These are phyloP conservation scores for Monosporozyma aquatica DNA, from an alignment of 805 yeast species.

Conservation along the genomic window DNA sequence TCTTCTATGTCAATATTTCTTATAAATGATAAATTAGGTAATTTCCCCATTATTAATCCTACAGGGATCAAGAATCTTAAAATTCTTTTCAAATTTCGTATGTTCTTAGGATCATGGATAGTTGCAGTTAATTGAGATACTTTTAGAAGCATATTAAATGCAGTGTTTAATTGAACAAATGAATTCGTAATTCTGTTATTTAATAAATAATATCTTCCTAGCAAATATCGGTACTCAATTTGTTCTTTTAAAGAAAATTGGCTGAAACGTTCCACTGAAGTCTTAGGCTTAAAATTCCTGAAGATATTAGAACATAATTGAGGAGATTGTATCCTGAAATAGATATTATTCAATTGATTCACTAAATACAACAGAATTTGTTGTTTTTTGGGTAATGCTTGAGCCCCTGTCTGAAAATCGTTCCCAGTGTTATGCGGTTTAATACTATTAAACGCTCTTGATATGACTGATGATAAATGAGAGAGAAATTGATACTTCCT, in stretches of 20 bases:
- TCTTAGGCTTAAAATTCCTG: constrained; percentile 44
- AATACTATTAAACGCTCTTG: constrained; percentile 53
- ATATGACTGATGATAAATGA: constrained; percentile 43
- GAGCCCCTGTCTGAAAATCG: constrained; percentile 3
- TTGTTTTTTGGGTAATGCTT: constrained; percentile 31
- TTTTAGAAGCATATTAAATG: constrained; percentile 32
- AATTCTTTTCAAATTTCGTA: constrained; percentile 31
- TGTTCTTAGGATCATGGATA: constrained; percentile 14
- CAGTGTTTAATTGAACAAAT: constrained; percentile 47
- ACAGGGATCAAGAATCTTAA: constrained; percentile 44
- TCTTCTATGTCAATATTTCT: constrained; percentile 12
- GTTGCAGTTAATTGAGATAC: background rate
- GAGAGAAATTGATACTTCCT: constrained; percentile 34
- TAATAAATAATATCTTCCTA: constrained; percentile 47
- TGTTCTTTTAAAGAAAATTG: constrained; percentile 39
- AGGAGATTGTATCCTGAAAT: constrained; percentile 37
- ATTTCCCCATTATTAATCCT: constrained; percentile 45
- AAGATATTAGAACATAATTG: constrained; percentile 30
- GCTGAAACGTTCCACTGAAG: constrained; percentile 41
- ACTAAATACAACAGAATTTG: constrained; percentile 46
- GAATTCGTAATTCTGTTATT: constrained; percentile 45
- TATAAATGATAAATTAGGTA: constrained; percentile 34
- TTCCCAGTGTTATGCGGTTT: constrained; percentile 31
- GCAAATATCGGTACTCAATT: constrained; percentile 46
- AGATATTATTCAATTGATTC: constrained; percentile 44